Conservation (phyloP, 1,284 basidiomycete species). For the Boletus semigastroideus region DNA sequence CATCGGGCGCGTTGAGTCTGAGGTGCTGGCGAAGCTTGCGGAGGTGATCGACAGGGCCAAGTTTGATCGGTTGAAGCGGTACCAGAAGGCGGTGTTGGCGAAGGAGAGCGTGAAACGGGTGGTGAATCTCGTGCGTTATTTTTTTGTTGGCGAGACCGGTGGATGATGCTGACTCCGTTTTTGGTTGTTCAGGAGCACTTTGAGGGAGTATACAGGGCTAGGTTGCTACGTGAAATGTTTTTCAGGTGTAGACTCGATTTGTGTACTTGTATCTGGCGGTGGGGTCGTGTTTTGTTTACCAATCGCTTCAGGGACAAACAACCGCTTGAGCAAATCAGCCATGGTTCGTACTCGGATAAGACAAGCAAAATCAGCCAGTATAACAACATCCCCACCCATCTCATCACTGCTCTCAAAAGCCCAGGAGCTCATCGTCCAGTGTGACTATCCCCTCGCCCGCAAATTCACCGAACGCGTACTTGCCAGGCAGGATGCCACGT, state of each 20-base stretch:
- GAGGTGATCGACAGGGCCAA: no score
- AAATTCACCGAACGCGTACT: constrained; percentile 73
- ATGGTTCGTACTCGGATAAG: constrained; percentile 71
- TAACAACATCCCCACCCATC: constrained; percentile 37
- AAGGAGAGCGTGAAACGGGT: no score
- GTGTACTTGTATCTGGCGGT: no score
- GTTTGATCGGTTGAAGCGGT: no score
- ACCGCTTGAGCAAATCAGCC: constrained; percentile 12
- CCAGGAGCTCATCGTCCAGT: constrained; percentile 76
- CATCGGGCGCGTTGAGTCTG: neutral
- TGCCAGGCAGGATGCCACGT: constrained; percentile 51
- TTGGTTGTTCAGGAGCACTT: no score
- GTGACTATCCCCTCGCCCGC: constrained; percentile 80
- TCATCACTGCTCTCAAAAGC: constrained; percentile 69
- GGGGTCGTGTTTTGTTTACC: constrained; percentile 22
- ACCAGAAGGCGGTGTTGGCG: no score
- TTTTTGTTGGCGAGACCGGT: no score
- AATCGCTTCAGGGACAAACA: constrained; percentile 24
- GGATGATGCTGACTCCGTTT: no score
- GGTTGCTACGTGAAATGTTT: no score
- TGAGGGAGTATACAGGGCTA: no score
- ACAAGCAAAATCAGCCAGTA: constrained; percentile 43
- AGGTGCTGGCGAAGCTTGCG: neutral
- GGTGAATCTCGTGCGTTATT: no score
- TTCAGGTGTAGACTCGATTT: no score